These are phyloP conservation scores for Aphanomyces cochlioides DNA, from an alignment of 352 stramenopile species.

Conservation along the genomic window DNA sequence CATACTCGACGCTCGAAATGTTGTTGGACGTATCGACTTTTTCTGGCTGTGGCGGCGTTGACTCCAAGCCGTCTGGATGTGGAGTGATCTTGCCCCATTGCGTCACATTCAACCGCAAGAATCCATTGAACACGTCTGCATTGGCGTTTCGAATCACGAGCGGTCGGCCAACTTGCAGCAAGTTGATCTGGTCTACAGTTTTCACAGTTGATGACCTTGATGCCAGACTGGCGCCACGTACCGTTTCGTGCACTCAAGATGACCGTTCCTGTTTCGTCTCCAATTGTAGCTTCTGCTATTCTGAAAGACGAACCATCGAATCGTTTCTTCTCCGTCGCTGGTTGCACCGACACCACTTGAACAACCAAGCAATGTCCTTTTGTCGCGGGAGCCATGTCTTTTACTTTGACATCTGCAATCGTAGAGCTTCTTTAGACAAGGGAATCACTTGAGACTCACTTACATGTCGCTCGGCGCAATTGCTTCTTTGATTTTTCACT, in stretches of 20 bases:
- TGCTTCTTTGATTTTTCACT: constrained; percentile 1
- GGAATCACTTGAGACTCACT: not conserved
- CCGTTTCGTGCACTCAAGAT: constrained; percentile 78
- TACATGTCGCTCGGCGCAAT: constrained; percentile 28
- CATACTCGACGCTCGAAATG: constrained; percentile 78
- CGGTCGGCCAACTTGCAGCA: constrained; percentile 48
- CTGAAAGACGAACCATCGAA: constrained; percentile 62
- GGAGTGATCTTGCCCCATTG: constrained; percentile 73
- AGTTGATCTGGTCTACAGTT: constrained; percentile 66
- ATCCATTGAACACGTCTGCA: constrained; percentile 80
- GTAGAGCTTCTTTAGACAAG: not conserved
- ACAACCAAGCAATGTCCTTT: constrained; percentile 81
- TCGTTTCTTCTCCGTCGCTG: constrained; percentile 60
- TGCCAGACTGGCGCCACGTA: constrained; percentile 29
- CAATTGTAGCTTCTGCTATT: constrained; percentile 70
- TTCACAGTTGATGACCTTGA: too few relatives aligned
- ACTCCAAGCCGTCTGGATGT: constrained; percentile 69
- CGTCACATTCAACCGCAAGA: constrained; percentile 82
- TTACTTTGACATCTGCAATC: constrained; percentile 68
- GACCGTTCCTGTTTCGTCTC: constrained; percentile 78
- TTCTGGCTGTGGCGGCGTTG: constrained; percentile 53
- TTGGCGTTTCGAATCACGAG: constrained; percentile 80
- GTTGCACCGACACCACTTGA: constrained; percentile 58
- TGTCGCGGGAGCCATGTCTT: constrained; percentile 64
- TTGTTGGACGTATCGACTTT: constrained; percentile 61